A percentile compares a stretch with the other conserved stretches of the same genome.
phyloP scores from a whole-genome alignment of 2,329 filamentous ascomycete species.

The Dactylellina sp. region DNA sequence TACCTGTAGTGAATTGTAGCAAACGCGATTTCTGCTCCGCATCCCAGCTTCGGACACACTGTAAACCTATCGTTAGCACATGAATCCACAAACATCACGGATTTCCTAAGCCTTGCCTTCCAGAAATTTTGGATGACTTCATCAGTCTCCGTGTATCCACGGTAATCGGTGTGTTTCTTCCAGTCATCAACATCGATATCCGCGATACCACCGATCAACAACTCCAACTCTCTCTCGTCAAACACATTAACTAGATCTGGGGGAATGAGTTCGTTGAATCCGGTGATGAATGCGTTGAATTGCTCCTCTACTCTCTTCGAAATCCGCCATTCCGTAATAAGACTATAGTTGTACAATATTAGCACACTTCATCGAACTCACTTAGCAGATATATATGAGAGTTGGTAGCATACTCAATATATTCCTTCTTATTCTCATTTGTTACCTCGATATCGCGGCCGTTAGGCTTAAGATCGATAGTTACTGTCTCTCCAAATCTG shows the following conservation, averaged over 20 bases:
- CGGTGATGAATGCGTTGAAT: slow-evolving; percentile 96
- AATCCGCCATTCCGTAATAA: slow-evolving; percentile 99
- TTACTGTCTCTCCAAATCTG: slow-evolving; percentile 92
- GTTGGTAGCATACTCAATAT: slow-evolving; percentile 78
- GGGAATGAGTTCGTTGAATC: slow-evolving; percentile 97
- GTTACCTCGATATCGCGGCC: slow-evolving; percentile 95
- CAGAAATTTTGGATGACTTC: slow-evolving; percentile 99
- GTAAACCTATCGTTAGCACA: slow-evolving; percentile 57
- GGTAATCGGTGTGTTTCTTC: slow-evolving; percentile 99
- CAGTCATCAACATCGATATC: slow-evolving; percentile 99
- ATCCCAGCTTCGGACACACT: slow-evolving; percentile 91
- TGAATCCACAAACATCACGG: not conserved
- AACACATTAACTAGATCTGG: slow-evolving; percentile 98
- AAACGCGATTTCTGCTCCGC: slow-evolving; percentile 97
- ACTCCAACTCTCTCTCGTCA: slow-evolving; percentile 94
- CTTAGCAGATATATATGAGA: not conserved
- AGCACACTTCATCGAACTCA: slow-evolving; percentile 10
- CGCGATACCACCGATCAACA: slow-evolving; percentile 98
- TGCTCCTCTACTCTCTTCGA: slow-evolving; percentile 98
- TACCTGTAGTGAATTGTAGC: slow-evolving; percentile 96
- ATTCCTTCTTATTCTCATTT: slow-evolving; percentile 99
- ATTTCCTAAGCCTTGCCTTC: slow-evolving; percentile 71
- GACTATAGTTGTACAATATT: slow-evolving; percentile 64
- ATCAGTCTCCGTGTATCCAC: slow-evolving; percentile 96
- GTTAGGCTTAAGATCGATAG: slow-evolving; percentile 90